These are phyloP conservation scores for Podospora pseudopauciseta DNA, from an alignment of 495 filamentous ascomycete species.

Conservation along the genomic window DNA sequence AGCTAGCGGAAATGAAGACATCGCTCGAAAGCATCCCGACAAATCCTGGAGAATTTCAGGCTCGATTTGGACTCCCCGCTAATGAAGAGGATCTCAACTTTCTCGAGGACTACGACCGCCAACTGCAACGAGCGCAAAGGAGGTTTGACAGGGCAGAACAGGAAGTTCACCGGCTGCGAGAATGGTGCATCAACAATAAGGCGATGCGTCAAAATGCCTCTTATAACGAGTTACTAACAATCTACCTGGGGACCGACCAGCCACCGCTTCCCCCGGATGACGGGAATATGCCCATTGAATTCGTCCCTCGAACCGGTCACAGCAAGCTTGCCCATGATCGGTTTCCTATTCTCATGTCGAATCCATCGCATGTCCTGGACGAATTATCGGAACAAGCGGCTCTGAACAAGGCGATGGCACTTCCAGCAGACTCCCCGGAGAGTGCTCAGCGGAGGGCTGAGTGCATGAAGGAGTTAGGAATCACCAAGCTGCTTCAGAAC, in stretches of 20 bases:
- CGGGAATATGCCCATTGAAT: conserved; percentile 27
- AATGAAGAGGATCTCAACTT: conserved; percentile 31
- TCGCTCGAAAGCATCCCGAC: conserved; percentile 20
- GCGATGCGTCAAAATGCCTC: conserved; percentile 34
- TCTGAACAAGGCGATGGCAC: conserved; percentile 19
- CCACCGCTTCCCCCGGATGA: conserved; percentile 11
- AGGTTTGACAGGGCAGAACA: conserved; percentile 20
- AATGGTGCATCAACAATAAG: conserved; percentile 25
- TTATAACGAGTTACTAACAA: conserved; percentile 29
- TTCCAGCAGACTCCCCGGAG: conserved; percentile 27
- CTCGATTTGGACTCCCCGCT: conserved; percentile 24
- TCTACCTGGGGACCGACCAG: conserved; percentile 18
- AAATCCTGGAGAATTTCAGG: conserved; percentile 18
- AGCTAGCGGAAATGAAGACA: conserved; percentile 24
- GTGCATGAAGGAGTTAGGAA: conserved; percentile 36
- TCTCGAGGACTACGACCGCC: conserved; percentile 25
- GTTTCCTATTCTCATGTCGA: conserved; percentile 35
- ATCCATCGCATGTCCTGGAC: conserved; percentile 32
- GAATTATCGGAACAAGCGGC: conserved; percentile 22
- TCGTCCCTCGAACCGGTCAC: neutral
- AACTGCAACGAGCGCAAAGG: conserved; percentile 14
- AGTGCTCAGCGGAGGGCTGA: conserved; percentile 20
- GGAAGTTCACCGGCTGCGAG: conserved; percentile 21
- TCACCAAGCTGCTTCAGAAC: conserved; percentile 29
- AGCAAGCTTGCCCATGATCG: conserved; percentile 23